These are phyloP conservation scores for Entomortierella lignicola DNA, from an alignment of 192 early-diverging fungal genomes.

Conservation along the genomic window DNA sequence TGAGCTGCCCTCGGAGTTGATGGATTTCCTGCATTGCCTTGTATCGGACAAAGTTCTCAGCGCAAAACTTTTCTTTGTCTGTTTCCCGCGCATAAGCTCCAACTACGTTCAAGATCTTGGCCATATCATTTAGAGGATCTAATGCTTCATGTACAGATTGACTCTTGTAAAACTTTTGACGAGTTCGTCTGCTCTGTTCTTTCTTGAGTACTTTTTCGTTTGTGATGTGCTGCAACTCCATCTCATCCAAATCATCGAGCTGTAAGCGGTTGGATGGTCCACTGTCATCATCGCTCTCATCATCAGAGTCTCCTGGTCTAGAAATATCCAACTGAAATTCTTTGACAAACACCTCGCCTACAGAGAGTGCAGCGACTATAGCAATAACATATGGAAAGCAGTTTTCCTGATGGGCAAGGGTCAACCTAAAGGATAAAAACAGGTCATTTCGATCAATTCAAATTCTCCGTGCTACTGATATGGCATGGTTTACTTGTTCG, in stretches of 20 bases:
- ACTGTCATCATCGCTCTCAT: constrained; percentile 60
- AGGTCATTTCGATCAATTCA: constrained; percentile 1
- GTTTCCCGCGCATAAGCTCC: constrained; percentile 88
- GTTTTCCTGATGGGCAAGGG: constrained; percentile 86
- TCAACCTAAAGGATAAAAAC: constrained; percentile 66
- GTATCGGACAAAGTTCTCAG: constrained; percentile 81
- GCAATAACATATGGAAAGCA: constrained; percentile 91
- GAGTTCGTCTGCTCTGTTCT: constrained; percentile 63
- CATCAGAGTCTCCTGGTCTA: constrained; percentile 66
- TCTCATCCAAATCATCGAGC: constrained; percentile 49
- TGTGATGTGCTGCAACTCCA: constrained; percentile 66
- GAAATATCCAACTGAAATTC: constrained; percentile 73
- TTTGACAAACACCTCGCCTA: constrained; percentile 93
- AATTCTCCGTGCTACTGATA: too few species aligned
- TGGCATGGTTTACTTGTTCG: too few species aligned
- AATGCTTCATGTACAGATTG: constrained; percentile 80
- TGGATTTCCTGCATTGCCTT: constrained; percentile 82
- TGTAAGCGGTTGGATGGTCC: constrained; percentile 49
- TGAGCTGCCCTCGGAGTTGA: constrained; percentile 81
- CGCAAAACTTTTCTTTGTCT: constrained; percentile 77
- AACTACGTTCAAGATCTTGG: constrained; percentile 87
- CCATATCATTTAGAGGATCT: constrained; percentile 86
- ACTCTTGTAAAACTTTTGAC: constrained; percentile 78
- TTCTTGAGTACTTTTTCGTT: constrained; percentile 72
- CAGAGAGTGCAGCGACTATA: constrained; percentile 91